Evolutionary conservation across 2,329 filamentous ascomycete species (phyloP), one percentile per base, ranked within the genome.

Genomic region (Samsoniella hepiali): DNA sequence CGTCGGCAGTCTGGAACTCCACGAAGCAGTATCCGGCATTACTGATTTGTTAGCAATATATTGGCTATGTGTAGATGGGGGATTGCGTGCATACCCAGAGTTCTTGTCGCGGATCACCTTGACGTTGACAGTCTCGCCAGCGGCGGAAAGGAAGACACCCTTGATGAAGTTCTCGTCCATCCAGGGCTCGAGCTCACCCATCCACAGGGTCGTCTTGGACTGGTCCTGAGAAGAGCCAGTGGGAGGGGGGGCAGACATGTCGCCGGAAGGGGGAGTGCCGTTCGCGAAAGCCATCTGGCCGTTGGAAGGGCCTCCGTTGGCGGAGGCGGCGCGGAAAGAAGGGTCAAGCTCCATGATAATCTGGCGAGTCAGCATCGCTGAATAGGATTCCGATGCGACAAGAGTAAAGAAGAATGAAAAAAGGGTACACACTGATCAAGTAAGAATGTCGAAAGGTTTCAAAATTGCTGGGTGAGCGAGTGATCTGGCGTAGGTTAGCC

Each of bases 101-200:
- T 97, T 97, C 79, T 97, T 97, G 82, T 99, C 95, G 69, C 95
- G 91, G 72, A 99, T 99, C 85, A 99, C 97, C 86, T 99, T 99
- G 71, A 99, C 95, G 72, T 97, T 97, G 72, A 99, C 95, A 67
- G 88, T 88, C 79, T 98, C 95, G 69, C 91, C 93, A 81, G 97
- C 91, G 71, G 93, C 88, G 73, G 92, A 96, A 67, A 82, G 74
- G 85, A 92, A 98, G 53, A 98, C 88, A 70, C 91, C 95, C 79
- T 96, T 93, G 74, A 99, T 91, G 77, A 98, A 99, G 79, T 94
- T 96, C 82, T 99, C 95, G 72, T 99, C 95, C 80, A 99, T 98
- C 95, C 95, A 99, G 34, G 93, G 91, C 78, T 98, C 94, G 67
- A 99, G 89, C 77, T 99, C 95, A 70, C 95, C 95, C 95, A 99